Evolutionary conservation across 2,329 filamentous ascomycete genomes (phyloP).

Genomic region (Xylaria sp.): DNA sequence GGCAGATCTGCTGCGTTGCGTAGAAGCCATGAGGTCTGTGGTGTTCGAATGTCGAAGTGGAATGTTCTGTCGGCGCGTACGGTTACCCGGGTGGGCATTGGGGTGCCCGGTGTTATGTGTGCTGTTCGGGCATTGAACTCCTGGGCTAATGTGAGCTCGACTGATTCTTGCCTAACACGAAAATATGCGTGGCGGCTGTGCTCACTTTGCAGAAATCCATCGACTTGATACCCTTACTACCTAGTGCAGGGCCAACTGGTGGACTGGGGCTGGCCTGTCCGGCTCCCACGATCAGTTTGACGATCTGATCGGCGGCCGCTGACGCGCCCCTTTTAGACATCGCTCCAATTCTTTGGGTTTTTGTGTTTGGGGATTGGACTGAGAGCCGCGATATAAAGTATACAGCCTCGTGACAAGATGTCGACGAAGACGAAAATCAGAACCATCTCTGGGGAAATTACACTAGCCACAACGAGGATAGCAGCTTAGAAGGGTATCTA

Average conservation of each 20-base stretch:
- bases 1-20: slow-evolving; percentile 84
- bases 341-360: slow-evolving; percentile 34
- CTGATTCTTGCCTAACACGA: slow-evolving; percentile 26
- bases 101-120: slow-evolving; percentile 83
- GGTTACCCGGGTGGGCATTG: slow-evolving; percentile 88
- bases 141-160: slow-evolving; percentile 58
- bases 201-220: slow-evolving; percentile 99
- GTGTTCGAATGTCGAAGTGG: slow-evolving; percentile 91
- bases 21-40: slow-evolving; percentile 91
- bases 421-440: slow-evolving; percentile 16
- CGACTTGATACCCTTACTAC: slow-evolving; percentile 97
- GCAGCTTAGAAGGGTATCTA: neutral
- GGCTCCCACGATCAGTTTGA: slow-evolving; percentile 97
- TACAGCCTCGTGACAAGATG: slow-evolving; percentile 5
- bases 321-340: slow-evolving; percentile 65
- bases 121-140: slow-evolving; percentile 97
- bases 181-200: neutral
- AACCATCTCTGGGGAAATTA: slow-evolving; percentile 1
- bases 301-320: slow-evolving; percentile 73
- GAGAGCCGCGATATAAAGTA: slow-evolving; percentile 4
- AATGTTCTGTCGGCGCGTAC: slow-evolving; percentile 95
- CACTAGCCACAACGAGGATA: slow-evolving; percentile 32
- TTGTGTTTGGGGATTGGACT: neutral
- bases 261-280: slow-evolving; percentile 95
- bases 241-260: slow-evolving; percentile 93